Base-by-base conservation (phyloP, 1,284 basidiomycete species). In the Tilletiaria anomala region DNA sequence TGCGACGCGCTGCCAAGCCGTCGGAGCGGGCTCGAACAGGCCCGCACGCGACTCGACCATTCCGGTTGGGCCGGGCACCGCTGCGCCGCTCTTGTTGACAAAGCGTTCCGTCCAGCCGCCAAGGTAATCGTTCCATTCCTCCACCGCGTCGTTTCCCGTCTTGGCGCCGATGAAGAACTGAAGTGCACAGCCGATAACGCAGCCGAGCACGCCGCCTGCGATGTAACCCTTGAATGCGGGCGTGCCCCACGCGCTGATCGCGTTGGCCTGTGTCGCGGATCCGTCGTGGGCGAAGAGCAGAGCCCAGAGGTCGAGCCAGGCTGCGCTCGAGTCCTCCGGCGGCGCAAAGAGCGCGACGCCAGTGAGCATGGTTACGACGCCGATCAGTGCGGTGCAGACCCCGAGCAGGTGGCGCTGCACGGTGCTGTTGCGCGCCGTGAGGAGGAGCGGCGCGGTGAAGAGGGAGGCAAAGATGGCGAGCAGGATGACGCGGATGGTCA, bases 61-160 rank as follows among this genome's bases (percentile, higher is more conserved):
- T 10, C 21, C 31, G 20, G 22, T 26, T 5, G 44, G 39, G 12
- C 37, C 17, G 17, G 10, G 16, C 2, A 40, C 12, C 14, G 11
- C 20, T 16, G 24, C 34, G 20, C 26, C 31, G n/a, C 16, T 11
- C 4, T 35, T 26, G 15, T 52, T 45, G 33, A 52, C 53, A 16
- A 54, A 47, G 4, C 45, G 43, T 16, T 51, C 41, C 1, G 56
- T 52, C 39, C 49, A 59, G 8, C 49, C 37, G 15, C 58, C 56
- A 2, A 61, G 52, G 29, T 56, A 59, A 17, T 57, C 50, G 48
- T 59, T 59, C 56, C 56, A 61, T 29, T 55, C 48, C 42, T 42
- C 41, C 11, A 55, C 54, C 10, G 54, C 48, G 22, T 59, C 55
- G 19, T 61, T 37, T 15, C 36, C 36, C 4, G 11, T 15, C n/a